phyloP scores from a whole-genome alignment of 2,329 filamentous ascomycete genomes.

The Rhexocercosporidium sp. region DNA sequence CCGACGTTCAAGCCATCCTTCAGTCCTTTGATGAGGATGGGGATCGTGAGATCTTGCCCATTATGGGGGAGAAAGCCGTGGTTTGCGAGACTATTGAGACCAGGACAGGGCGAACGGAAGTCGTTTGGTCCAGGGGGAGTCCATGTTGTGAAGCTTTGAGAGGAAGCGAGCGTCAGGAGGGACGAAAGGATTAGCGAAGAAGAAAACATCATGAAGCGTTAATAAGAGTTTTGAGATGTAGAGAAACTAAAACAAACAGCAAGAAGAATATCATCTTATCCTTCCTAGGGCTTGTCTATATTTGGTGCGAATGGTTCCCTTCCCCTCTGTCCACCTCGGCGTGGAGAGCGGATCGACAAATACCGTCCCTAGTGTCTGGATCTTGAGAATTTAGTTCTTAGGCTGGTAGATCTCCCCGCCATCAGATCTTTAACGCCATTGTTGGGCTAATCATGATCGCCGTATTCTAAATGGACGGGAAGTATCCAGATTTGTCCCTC shows the following conservation, averaged over 20 bases:
- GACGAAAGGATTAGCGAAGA: background rate
- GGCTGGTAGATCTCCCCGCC: conserved; percentile 10
- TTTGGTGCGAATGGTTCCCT: background rate
- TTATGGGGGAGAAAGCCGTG: conserved; percentile 42
- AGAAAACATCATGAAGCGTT: conserved; percentile 5
- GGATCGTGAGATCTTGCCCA: conserved; percentile 42
- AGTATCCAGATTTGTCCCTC: background rate
- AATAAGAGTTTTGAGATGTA: background rate
- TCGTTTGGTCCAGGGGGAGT: conserved; percentile 28
- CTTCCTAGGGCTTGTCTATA: background rate
- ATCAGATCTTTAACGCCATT: background rate
- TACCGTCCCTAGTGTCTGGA: conserved; percentile 2
- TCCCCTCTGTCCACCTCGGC: too few relatives aligned
- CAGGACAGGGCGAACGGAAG: conserved; percentile 39
- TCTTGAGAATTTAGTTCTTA: conserved; percentile 2
- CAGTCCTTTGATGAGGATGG: conserved; percentile 34
- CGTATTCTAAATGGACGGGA: conserved; percentile 13
- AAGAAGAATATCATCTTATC: background rate
- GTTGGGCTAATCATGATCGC: conserved; percentile 9
- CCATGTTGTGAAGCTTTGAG: conserved; percentile 26
- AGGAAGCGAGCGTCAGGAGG: conserved; percentile 8
- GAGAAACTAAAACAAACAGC: background rate
- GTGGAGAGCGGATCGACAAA: conserved; percentile 9
- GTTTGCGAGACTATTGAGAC: conserved; percentile 41
- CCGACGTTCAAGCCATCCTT: conserved; percentile 42